These are phyloP conservation scores for Boletus vinaceobasis DNA, from an alignment of 768 basidiomycete species.

Conservation along the genomic window DNA sequence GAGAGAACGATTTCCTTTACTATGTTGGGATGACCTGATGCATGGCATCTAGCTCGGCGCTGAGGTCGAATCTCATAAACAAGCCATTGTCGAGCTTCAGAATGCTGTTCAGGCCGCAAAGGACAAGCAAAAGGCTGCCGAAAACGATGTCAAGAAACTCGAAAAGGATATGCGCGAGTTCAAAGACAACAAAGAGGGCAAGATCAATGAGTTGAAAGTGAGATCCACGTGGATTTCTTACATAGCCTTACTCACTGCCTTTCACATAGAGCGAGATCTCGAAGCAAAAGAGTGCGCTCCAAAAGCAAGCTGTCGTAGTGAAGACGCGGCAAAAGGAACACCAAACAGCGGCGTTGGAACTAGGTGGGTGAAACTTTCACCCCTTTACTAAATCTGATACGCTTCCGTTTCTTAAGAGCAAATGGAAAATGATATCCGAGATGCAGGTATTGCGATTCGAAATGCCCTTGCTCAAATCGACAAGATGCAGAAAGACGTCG, in stretches of 20 bases:
- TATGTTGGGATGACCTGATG: background rate
- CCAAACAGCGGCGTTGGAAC: constrained; percentile 81
- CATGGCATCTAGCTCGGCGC: constrained; percentile 58
- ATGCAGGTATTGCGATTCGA: constrained; percentile 19
- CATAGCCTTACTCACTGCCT: background rate
- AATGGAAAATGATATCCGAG: constrained; percentile 30
- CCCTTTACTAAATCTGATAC: background rate
- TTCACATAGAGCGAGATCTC: constrained; percentile 58
- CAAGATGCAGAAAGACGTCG: constrained; percentile 60
- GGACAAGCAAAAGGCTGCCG: constrained; percentile 72
- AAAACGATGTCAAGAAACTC: constrained; percentile 78
- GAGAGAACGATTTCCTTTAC: constrained; percentile 23
- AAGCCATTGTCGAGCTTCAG: constrained; percentile 56
- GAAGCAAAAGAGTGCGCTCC: constrained; percentile 75
- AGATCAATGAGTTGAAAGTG: constrained; percentile 91
- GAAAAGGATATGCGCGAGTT: constrained; percentile 98
- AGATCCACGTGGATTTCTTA: constrained; percentile 6
- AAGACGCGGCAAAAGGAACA: constrained; percentile 89
- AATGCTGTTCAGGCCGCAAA: constrained; percentile 60
- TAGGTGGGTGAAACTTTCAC: constrained; percentile 51
- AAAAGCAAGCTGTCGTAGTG: constrained; percentile 75
- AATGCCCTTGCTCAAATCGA: constrained; percentile 43
- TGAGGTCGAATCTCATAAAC: constrained; percentile 73
- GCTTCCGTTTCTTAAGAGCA: constrained; percentile 16
- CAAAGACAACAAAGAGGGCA: constrained; percentile 97